A percentile compares a stretch with the other conserved stretches of the same genome.
phyloP scores from a whole-genome alignment of 2,329 filamentous ascomycete species.

The Orbilia brochopaga region DNA sequence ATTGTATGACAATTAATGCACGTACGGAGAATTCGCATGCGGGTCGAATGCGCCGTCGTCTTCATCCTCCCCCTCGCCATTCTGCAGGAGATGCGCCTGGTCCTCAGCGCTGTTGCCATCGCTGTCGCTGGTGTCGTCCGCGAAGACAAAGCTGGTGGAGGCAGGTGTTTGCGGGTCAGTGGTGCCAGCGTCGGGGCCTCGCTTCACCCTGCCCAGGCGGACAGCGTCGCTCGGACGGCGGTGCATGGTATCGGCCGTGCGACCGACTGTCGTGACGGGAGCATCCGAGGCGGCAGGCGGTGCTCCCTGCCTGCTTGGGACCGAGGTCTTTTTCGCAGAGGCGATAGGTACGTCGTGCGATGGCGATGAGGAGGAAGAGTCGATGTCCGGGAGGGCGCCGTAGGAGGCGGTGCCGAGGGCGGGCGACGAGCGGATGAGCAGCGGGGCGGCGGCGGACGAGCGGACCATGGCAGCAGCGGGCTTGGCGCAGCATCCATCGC shows the following conservation, averaged over 20 bases:
- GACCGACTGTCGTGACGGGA: conserved; percentile 7
- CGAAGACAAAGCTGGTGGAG: conserved; percentile 27
- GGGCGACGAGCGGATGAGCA: conserved; percentile 67
- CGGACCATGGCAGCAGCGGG: not conserved
- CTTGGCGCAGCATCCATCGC: conserved; percentile 9
- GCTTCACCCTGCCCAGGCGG: conserved; percentile 31
- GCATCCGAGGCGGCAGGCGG: not conserved
- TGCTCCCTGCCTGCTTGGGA: conserved; percentile 14
- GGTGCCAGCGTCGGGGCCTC: not conserved
- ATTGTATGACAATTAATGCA: not conserved
- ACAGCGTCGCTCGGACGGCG: conserved; percentile 20
- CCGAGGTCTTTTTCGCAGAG: conserved; percentile 7
- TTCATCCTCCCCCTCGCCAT: conserved; percentile 23
- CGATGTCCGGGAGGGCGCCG: conserved; percentile 63
- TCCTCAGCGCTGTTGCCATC: conserved; percentile 17
- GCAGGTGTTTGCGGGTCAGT: not conserved
- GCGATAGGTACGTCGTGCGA: not conserved
- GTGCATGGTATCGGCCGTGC: conserved; percentile 27
- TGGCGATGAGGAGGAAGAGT: conserved; percentile 15
- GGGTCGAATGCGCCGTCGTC: conserved; percentile 32
- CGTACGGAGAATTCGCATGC: conserved; percentile 47
- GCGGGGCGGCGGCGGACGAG: conserved; percentile 58
- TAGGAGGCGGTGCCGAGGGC: conserved; percentile 68
- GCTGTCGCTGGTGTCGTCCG: conserved; percentile 23
- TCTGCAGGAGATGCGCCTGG: conserved; percentile 12